Evolutionary conservation across 1,139 yeast species (phyloP).

Genomic region (Nadsonia commutata): DNA sequence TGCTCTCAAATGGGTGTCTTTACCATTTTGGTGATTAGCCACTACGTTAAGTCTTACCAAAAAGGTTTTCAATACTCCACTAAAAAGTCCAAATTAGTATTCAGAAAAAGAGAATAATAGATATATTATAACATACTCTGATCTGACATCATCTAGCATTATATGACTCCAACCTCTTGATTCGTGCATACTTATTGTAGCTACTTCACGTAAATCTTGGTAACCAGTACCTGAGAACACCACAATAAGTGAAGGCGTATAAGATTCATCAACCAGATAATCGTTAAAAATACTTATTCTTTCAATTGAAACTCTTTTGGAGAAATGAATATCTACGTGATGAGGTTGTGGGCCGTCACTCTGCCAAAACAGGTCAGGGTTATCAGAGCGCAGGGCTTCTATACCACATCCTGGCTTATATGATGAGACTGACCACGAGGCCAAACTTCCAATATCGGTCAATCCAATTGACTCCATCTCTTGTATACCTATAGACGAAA

Average conservation of each 20-base stretch:
- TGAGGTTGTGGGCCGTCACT: slow-evolving; percentile 95
- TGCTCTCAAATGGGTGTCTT: slow-evolving; percentile 82
- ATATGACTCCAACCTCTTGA: slow-evolving; percentile 84
- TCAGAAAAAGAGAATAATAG: not conserved
- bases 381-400: slow-evolving; percentile 55
- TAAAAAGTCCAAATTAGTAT: slow-evolving; percentile 1
- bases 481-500: slow-evolving; percentile 28
- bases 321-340: slow-evolving; percentile 61
- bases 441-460: slow-evolving; percentile 64
- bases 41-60: slow-evolving; percentile 53
- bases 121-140: slow-evolving; percentile 20
- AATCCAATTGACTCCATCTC: slow-evolving; percentile 45
- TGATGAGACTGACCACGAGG: slow-evolving; percentile 78
- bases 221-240: slow-evolving; percentile 76
- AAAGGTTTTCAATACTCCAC: slow-evolving; percentile 55
- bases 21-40: slow-evolving; percentile 89
- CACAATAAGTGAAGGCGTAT: slow-evolving; percentile 67
- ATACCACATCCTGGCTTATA: slow-evolving; percentile 61
- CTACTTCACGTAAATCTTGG: slow-evolving; percentile 68
- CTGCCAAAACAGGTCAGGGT: slow-evolving; percentile 78
- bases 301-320: slow-evolving; percentile 59
- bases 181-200: slow-evolving; percentile 46
- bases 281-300: slow-evolving; percentile 59
- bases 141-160: slow-evolving; percentile 44
- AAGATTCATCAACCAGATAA: slow-evolving; percentile 66